These are phyloP conservation scores for Xylaria palmicola DNA, from an alignment of 495 filamentous ascomycete genomes.

Conservation along the genomic window DNA sequence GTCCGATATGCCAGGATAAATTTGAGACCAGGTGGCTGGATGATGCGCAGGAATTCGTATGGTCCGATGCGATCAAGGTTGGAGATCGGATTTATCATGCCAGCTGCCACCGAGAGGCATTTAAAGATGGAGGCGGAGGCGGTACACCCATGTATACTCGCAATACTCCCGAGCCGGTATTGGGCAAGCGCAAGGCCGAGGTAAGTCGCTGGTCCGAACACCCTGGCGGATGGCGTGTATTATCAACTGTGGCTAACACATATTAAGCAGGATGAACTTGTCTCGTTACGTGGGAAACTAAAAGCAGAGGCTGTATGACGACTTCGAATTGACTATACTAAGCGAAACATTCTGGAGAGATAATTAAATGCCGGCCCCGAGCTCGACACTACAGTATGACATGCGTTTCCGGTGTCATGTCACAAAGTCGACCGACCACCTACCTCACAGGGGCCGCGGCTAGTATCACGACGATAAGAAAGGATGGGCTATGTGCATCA, in stretches of 20 bases:
- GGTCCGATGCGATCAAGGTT: constrained; percentile 83
- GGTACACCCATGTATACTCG: constrained; percentile 46
- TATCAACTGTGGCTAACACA: constrained; percentile 21
- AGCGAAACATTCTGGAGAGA: background rate
- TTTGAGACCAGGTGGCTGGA: constrained; percentile 88
- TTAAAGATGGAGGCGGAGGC: constrained; percentile 53
- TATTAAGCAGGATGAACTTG: constrained; percentile 32
- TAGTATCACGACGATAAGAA: constrained; percentile 1
- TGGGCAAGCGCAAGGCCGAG: constrained; percentile 79
- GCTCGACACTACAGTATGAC: background rate
- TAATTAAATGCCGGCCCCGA: background rate
- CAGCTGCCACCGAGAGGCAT: constrained; percentile 83
- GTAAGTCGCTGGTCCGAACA: constrained; percentile 40
- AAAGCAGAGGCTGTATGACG: constrained; percentile 23
- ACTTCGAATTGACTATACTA: background rate
- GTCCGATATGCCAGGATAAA: constrained; percentile 92
- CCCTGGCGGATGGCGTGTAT: background rate
- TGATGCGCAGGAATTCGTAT: constrained; percentile 92
- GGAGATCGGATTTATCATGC: constrained; percentile 85
- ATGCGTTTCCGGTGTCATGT: background rate
- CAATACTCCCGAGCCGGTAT: constrained; percentile 61
- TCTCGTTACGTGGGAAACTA: constrained; percentile 26
- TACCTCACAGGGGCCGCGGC: background rate
- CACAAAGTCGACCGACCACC: background rate
- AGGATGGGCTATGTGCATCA: constrained; percentile 14